Evolutionary conservation across 2,329 filamentous ascomycete species (phyloP).

Genomic region (Macrophomina tecta): DNA sequence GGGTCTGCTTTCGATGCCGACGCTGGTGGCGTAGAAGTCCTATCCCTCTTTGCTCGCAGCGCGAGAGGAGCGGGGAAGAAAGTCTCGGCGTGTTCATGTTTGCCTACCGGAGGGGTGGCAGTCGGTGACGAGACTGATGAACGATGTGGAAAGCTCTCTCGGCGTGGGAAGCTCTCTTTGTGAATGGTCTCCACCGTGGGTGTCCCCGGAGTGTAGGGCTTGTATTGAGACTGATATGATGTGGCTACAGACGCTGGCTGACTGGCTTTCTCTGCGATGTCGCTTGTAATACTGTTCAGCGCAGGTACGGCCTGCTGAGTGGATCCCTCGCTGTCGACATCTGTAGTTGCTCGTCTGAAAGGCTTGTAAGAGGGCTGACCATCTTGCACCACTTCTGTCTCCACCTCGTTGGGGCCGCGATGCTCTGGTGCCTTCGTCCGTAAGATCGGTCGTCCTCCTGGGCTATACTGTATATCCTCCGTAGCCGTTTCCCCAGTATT

Average conservation of each 20-base stretch:
- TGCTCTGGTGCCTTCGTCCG: slow-evolving; percentile 32
- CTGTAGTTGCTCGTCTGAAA: not conserved
- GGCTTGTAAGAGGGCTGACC: slow-evolving; percentile 21
- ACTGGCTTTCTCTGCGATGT: slow-evolving; percentile 34
- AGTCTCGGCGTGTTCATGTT: slow-evolving; percentile 39
- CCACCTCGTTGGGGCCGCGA: slow-evolving; percentile 29
- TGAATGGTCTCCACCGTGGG: slow-evolving; percentile 28
- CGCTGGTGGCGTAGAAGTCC: slow-evolving; percentile 4
- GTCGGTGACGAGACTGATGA: slow-evolving; percentile 36
- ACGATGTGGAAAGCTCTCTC: slow-evolving; percentile 31
- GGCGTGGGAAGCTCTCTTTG: slow-evolving; percentile 28
- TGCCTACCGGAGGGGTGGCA: slow-evolving; percentile 23
- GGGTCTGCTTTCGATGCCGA: slow-evolving; percentile 32
- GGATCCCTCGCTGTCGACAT: slow-evolving; percentile 30
- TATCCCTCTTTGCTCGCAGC: slow-evolving; percentile 24
- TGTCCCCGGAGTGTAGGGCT: slow-evolving; percentile 40
- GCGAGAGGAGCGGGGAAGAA: slow-evolving; percentile 39
- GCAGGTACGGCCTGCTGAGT: slow-evolving; percentile 41
- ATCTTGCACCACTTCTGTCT: slow-evolving; percentile 33
- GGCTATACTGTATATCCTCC: slow-evolving; percentile 53
- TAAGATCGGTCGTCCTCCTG: slow-evolving; percentile 59
- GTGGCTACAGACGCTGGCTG: slow-evolving; percentile 32
- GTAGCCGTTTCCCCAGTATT: not conserved
- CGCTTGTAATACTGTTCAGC: slow-evolving; percentile 43
- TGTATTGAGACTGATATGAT: slow-evolving; percentile 33